Evolutionary conservation across 306 rosid species (phyloP), one percentile per base, ranked within the genome.

Genomic region (Acacia melanoxylon): DNA sequence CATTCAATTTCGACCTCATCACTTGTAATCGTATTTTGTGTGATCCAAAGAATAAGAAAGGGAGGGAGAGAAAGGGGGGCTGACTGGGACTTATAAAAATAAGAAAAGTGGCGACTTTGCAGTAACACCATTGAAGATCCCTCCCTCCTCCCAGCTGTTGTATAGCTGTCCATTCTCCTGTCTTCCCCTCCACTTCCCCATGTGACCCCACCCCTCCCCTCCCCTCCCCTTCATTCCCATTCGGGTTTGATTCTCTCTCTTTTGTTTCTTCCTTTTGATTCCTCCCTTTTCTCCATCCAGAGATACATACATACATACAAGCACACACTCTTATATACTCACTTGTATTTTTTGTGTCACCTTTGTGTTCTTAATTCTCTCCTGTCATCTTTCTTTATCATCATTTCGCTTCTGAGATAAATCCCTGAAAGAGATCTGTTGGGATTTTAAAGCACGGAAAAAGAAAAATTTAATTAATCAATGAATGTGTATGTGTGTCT

Each of bases 61-160:
- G 20, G 56, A 13, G 56, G 2, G 46, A 77, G 74, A 19, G 59
- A 19, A n/a, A 56, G 27, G 62, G 62, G 12, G 27, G 22, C 2
- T 25, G 8, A 2, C 4, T 0, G 7, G 62, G 22, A 56, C 27
- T 5, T 56, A 56, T 56, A 56, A 58, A 58, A 58, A 22, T n/a
- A 58, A 87, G 86, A 75, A 72, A 22, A 85, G 51, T 83, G 85
- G 93, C 90, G 90, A 91, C 91, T 92, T 94, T 94, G 89, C 84
- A 89, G 97, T 88, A 83, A 89, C 83, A 94, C 96, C 98, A 93
- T 92, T 91, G 93, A 92, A 81, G 79, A 31, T 29, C 85, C 89
- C 51, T 82, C 88, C 82, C 61, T 88, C 89, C 63, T 85, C 91
- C 85, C 89, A 92, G 97, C 97, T 92, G 98, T 92, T 70, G 75